A percentile compares a stretch with the other conserved stretches of the same genome.
These are phyloP conservation scores for Achlya hypogyna DNA, from an alignment of 352 stramenopile genomes.

Conservation along the genomic window DNA sequence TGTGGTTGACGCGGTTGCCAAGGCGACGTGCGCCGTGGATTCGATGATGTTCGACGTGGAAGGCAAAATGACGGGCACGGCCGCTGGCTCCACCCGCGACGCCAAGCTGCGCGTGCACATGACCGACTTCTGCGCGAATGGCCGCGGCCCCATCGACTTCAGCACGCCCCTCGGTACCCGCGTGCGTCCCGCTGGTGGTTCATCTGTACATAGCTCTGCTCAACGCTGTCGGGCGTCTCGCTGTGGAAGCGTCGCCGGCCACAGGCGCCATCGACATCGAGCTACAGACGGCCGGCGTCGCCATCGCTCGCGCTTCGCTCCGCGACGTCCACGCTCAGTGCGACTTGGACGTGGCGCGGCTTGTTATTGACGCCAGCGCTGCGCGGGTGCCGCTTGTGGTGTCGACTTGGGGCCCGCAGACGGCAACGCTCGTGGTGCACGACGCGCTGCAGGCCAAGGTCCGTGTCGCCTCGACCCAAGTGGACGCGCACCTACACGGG, in stretches of 20 bases:
- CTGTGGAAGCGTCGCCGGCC: neutral
- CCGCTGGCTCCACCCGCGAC: neutral
- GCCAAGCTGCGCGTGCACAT: neutral
- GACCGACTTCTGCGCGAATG: neutral
- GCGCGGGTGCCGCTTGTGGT: neutral
- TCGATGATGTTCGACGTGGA: neutral
- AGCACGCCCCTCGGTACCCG: neutral
- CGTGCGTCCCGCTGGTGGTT: neutral
- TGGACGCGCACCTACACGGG: neutral
- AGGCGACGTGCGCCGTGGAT: neutral
- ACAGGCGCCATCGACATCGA: neutral
- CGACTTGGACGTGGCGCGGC: neutral
- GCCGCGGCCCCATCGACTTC: neutral
- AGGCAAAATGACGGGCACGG: conserved; percentile 8
- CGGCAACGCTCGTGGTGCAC: neutral
- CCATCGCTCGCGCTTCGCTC: neutral
- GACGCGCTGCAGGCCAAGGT: neutral
- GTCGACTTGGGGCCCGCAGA: neutral
- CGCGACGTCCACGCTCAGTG: neutral
- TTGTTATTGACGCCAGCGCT: neutral
- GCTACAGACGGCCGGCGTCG: neutral
- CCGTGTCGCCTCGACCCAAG: neutral
- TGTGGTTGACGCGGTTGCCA: neutral
- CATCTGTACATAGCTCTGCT: neutral
- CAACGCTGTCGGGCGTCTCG: neutral